Percentiles rank a stretch among this genome's conserved stretches.
These are phyloP conservation scores for Trichoderma orchidacearum DNA, from an alignment of 495 filamentous ascomycete species.

Conservation along the genomic window DNA sequence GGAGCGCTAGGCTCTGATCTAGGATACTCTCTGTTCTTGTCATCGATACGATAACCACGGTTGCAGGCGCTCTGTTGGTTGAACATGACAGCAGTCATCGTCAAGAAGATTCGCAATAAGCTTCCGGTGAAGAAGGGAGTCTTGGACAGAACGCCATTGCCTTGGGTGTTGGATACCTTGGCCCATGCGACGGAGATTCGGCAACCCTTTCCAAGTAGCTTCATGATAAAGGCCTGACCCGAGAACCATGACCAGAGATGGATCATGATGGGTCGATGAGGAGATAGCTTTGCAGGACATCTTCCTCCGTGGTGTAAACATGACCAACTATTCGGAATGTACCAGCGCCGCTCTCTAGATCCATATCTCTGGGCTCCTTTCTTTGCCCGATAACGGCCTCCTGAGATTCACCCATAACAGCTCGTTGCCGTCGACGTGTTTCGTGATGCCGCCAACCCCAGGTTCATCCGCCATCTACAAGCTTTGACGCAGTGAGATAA, in stretches of 20 bases:
- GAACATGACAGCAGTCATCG: constrained; percentile 62
- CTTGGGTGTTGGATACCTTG: neutral
- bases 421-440: constrained; percentile 70
- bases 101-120: constrained; percentile 44
- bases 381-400: constrained; percentile 52
- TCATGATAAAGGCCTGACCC: constrained; percentile 48
- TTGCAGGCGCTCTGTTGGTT: constrained; percentile 68
- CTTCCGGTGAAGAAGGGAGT: neutral
- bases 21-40: constrained; percentile 51
- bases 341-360: constrained; percentile 41
- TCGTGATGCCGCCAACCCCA: constrained; percentile 61
- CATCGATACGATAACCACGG: constrained; percentile 65
- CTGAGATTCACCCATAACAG: constrained; percentile 48
- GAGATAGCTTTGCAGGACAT: constrained; percentile 65
- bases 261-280: constrained; percentile 58
- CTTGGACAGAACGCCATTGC: neutral
- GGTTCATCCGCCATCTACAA: constrained; percentile 69
- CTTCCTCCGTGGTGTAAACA: constrained; percentile 90
- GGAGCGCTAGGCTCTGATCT: neutral
- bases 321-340: constrained; percentile 24
- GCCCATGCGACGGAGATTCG: neutral
- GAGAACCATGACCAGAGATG: constrained; percentile 67
- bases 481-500: too few relatives aligned
- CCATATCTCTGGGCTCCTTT: constrained; percentile 54
- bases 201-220: neutral